phyloP scores from a whole-genome alignment of 2,329 filamentous ascomycete species.

The Scedosporium apiospermum region DNA sequence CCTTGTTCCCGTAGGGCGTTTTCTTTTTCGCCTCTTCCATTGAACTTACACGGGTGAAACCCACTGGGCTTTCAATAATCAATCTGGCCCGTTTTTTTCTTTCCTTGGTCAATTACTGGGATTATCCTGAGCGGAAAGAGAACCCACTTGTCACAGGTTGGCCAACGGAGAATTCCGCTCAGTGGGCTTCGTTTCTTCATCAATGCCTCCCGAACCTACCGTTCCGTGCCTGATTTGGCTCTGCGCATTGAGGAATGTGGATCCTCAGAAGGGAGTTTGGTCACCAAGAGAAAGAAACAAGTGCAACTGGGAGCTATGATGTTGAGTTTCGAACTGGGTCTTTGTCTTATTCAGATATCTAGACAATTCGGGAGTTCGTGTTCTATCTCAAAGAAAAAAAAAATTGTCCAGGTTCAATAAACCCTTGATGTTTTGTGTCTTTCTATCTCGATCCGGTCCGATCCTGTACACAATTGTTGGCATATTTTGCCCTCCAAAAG shows the following conservation, averaged over 20 bases:
- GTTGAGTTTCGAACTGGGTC: background rate
- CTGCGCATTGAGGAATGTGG: background rate
- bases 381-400: too few species aligned
- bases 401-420: background rate
- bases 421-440: background rate
- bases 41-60: background rate
- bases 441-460: background rate
- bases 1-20: background rate
- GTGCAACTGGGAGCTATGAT: background rate
- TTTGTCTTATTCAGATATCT: background rate
- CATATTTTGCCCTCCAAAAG: background rate
- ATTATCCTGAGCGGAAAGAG: background rate
- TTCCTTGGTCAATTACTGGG: background rate
- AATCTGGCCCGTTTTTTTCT: background rate
- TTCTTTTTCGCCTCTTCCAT: background rate
- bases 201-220: background rate
- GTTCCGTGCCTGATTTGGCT: background rate
- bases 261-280: background rate
- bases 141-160: background rate
- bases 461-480: background rate
- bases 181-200: background rate
- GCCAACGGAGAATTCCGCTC: background rate
- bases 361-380: background rate
- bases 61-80: background rate
- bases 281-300: background rate